Evolutionary conservation across 306 rosid species (phyloP).

Genomic region (Astragalus glycyphyllos): DNA sequence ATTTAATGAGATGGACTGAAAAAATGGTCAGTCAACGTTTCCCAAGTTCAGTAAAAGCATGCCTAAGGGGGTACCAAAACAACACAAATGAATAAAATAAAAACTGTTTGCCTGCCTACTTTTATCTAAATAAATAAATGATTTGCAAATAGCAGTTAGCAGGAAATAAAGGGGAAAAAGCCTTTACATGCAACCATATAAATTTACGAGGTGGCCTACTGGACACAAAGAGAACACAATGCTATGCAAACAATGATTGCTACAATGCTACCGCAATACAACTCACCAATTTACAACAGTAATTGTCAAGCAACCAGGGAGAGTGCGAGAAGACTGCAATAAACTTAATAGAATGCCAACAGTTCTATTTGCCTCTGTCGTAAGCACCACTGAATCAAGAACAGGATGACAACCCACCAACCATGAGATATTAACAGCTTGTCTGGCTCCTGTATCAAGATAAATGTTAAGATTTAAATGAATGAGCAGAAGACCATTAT

Average conservation of each 20-base stretch:
- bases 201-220: constrained; percentile 11
- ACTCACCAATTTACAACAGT: constrained; percentile 91
- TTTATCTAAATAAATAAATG: neutral
- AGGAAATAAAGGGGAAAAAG: neutral
- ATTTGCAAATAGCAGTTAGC: constrained; percentile 4
- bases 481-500: constrained; percentile 32
- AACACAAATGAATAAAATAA: neutral
- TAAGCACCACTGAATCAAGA: constrained; percentile 73
- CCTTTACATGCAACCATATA: constrained; percentile 19
- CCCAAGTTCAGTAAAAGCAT: neutral
- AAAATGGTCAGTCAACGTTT: constrained; percentile 8
- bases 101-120: neutral
- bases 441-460: constrained; percentile 55
- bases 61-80: constrained; percentile 13
- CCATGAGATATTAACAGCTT: constrained; percentile 78
- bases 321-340: constrained; percentile 65
- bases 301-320: constrained; percentile 82
- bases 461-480: constrained; percentile 42
- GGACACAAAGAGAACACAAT: constrained; percentile 28
- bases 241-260: constrained; percentile 33
- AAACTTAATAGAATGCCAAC: constrained; percentile 79
- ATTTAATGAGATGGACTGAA: neutral
- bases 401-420: constrained; percentile 81
- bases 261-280: constrained; percentile 18
- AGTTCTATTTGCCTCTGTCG: constrained; percentile 84